Conservation (phyloP, 768 basidiomycete species). For the Leccinum incarnatum region DNA sequence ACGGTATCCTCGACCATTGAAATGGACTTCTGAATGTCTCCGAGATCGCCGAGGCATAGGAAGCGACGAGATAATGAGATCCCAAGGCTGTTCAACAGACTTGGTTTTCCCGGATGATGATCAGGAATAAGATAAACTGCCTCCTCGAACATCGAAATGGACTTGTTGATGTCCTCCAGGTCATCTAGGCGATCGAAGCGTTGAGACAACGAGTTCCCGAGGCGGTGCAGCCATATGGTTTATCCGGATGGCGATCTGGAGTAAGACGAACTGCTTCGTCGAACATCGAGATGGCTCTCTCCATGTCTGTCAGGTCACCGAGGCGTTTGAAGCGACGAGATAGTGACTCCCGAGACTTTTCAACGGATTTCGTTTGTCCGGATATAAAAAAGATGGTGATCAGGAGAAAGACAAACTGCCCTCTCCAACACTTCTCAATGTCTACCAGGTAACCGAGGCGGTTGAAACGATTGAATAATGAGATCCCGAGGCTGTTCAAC, state of each 20-base stretch:
- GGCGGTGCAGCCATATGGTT: neutral
- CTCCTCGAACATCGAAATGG: neutral
- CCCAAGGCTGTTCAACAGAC: neutral
- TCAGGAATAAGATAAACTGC: neutral
- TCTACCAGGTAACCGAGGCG: neutral
- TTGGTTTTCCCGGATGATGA: neutral
- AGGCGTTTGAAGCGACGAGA: neutral
- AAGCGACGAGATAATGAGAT: neutral
- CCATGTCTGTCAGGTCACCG: neutral
- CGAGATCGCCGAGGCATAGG: neutral
- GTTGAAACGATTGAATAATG: neutral
- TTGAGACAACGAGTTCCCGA: neutral
- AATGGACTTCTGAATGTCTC: neutral
- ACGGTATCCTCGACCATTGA: neutral
- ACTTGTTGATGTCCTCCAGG: neutral
- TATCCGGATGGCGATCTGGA: neutral
- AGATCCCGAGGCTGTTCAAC: neutral
- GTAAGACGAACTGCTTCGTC: neutral
- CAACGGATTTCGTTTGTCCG: neutral
- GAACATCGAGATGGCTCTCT: neutral
- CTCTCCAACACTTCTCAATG: neutral
- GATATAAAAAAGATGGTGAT: neutral
- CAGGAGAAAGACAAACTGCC: neutral
- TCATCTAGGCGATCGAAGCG: neutral
- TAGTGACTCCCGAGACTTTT: neutral